These are phyloP conservation scores for Coniophora puteana DNA, from an alignment of 1,284 basidiomycete species.

Conservation along the genomic window DNA sequence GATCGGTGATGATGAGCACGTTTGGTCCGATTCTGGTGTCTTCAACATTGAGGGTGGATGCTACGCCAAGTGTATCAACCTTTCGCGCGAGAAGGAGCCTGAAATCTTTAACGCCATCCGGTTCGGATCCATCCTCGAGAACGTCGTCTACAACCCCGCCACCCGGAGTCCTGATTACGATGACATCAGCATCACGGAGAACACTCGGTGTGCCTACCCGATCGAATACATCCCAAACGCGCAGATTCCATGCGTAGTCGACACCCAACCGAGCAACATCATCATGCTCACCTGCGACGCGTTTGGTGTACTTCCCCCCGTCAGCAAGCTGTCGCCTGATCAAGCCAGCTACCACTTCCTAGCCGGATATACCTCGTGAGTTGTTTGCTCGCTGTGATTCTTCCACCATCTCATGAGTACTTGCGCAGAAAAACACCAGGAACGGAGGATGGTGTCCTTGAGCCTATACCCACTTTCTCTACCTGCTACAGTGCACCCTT, in stretches of 20 bases:
- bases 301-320: constrained; percentile 96
- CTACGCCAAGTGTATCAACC: constrained; percentile 98
- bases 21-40: constrained; percentile 96
- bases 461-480: constrained; percentile 98
- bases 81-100: constrained; percentile 95
- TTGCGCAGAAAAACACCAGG: constrained; percentile 81
- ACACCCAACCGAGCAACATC: constrained; percentile 89
- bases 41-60: constrained; percentile 99
- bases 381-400: constrained; percentile 7
- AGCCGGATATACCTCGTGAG: constrained; percentile 91
- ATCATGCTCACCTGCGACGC: constrained; percentile 99
- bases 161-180: constrained; percentile 92
- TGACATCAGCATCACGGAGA: constrained; percentile 96
- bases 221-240: constrained; percentile 97
- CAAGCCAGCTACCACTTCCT: constrained; percentile 99
- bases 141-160: constrained; percentile 95
- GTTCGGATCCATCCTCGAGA: constrained; percentile 97
- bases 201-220: constrained; percentile 98
- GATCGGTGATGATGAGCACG: constrained; percentile 97
- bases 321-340: constrained; percentile 88
- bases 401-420: constrained; percentile 6
- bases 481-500: constrained; percentile 99
- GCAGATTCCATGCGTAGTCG: constrained; percentile 85
- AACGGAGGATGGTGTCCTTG: constrained; percentile 96
- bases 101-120: constrained; percentile 97